phyloP scores from a whole-genome alignment of 2,329 filamentous ascomycete genomes.

The Colletotrichum noveboracense region DNA sequence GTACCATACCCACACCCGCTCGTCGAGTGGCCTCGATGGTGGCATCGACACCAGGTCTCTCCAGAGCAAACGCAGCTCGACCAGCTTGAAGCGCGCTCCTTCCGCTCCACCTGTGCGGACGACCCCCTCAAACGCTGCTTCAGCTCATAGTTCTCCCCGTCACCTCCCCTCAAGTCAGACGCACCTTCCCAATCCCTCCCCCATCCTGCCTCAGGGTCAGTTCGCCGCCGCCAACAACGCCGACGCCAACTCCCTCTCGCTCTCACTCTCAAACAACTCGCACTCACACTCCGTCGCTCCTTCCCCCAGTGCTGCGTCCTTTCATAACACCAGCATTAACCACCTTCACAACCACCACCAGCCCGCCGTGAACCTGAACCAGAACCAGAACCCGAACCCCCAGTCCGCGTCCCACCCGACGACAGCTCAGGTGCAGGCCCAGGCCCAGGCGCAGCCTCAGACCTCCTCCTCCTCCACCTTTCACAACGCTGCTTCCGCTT shows the following conservation, averaged over 20 bases:
- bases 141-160: constrained; percentile 42
- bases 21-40: constrained; percentile 57
- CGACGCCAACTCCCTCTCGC: not conserved
- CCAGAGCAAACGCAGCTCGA: constrained; percentile 68
- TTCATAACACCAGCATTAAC: not conserved
- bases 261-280: not conserved
- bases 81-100: constrained; percentile 65
- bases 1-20: constrained; percentile 45
- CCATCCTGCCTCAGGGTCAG: constrained; percentile 50
- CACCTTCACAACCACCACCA: not conserved
- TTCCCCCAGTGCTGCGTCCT: constrained; percentile 16
- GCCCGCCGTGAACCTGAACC: not conserved
- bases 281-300: not conserved
- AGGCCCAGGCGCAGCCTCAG: constrained; percentile 25
- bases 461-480: constrained; percentile 22
- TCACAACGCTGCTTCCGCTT: constrained; percentile 46
- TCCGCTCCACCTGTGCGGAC: constrained; percentile 60
- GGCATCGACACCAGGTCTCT: constrained; percentile 61
- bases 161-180: constrained; percentile 44
- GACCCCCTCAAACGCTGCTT: constrained; percentile 44
- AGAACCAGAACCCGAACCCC: constrained; percentile 28
- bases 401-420: constrained; percentile 7
- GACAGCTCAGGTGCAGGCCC: constrained; percentile 13
- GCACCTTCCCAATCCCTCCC: constrained; percentile 48
- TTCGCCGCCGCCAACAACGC: constrained; percentile 34